Evolutionary conservation across 1,139 yeast species (phyloP), one percentile per base, ranked within the genome.

Genomic region (Saccharomyces pastorianus): DNA sequence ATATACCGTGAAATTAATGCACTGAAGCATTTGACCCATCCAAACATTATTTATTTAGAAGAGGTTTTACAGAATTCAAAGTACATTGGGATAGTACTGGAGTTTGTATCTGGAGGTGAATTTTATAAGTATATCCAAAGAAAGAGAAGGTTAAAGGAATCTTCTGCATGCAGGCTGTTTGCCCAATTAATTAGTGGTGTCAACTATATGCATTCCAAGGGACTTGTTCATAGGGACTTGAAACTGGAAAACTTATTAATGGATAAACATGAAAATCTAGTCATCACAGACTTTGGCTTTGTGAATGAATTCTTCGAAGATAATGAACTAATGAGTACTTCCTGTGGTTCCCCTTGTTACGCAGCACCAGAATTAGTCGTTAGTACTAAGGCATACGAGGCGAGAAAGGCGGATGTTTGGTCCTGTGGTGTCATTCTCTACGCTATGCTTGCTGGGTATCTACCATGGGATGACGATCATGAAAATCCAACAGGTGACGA

Each of bases 401-500:
- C 96, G n/a, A 80, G 90, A 59, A 90, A 88, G 69, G 97, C 89
- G 26, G 99, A 93, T 71, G 86, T 91, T 48, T 93, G 99, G 99
- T 89, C 96, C 0, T 82, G 96, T 63, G 99, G 99, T 55, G 93
- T 95, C 44, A 93, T 93, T 55, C 74, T 93, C 50, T 93, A 90
- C 68, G 98, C 99, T 11, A 93, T 95, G 96, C 77, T 95, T 51
- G 90, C 99, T 0, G 99, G 99, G 0, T 95, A 93, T 69, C 77
- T 93, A 59, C 99, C 99, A 1, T 93, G 90, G 76, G 99, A 93
- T 68, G 99, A 93, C 71, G 99, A 93, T 69, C 95, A 96, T 31
- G 85, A 86, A 53, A 93, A 95, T 68, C 98, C 96, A 46, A 96
- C 93, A 67, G 97, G 98, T 53, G 87, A 91, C 55, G 96, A 93